Evolutionary conservation across 2,329 filamentous ascomycete genomes (phyloP), one percentile per base, ranked within the genome.

Genomic region (Colletotrichum sp.): DNA sequence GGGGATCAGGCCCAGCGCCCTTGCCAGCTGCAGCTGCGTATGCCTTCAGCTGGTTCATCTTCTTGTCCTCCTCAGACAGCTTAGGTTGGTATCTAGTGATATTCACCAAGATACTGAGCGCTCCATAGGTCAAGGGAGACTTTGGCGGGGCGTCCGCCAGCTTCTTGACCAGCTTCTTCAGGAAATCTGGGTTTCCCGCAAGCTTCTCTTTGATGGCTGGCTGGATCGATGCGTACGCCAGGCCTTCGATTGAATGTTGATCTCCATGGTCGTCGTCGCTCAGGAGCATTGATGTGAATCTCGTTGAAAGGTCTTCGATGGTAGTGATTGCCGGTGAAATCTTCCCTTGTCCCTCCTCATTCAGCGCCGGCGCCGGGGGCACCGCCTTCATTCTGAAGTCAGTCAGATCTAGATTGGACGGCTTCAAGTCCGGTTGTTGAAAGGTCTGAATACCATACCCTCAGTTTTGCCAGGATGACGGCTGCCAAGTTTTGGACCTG

Each of bases 151-250:
- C 88, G 16, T 90, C 87, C 28, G 86, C 83, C 68, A 96, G 87
- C 3, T 90, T 89, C 72, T 91, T 88, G 68, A 97, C 89, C 7
- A 98, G 88, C 68, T 89, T 91, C 78, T 91, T 91, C 34, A 98
- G 85, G 64, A 98, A 92, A 9, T 87, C 84, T 6, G 87, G 83
- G 81, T 98, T 94, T 65, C 89, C 89, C 15, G 92, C 91, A 12
- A 98, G 88, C 65, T 93, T 91, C 82, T 98, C 95, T 83, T 98
- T 98, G 73, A 98, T 92, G 75, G 91, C 92, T 8, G 96, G 92
- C 80, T 95, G 95, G 48, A 98, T 89, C 12, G 96, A 98, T 6
- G 96, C 93, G 83, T 98, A 98, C 16, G 96, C 97, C 76, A 99
- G 88, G 8, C 96, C 97, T 85, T 99, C 97, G 70, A 98, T 92